Evolutionary conservation across 2,329 filamentous ascomycete species (phyloP).

Genomic region (Hypoxylon sp.): DNA sequence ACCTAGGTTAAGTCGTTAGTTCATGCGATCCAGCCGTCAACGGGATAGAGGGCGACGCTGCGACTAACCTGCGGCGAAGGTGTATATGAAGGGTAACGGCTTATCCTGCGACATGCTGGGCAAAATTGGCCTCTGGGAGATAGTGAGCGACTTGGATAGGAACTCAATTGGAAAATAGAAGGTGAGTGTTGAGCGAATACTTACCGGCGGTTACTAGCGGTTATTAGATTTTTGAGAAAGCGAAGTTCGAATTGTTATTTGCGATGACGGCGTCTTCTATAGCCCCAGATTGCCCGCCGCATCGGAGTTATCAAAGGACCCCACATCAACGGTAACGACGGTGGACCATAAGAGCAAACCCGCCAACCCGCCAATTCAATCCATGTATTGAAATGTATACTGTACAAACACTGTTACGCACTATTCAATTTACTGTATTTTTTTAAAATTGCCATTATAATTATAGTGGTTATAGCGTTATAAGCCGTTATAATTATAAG

Average conservation of each 20-base stretch:
- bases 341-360: too few relatives aligned
- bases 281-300: slow-evolving; percentile 28
- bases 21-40: slow-evolving; percentile 36
- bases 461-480: too few relatives aligned
- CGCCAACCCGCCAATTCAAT: too few relatives aligned
- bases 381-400: too few relatives aligned
- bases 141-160: slow-evolving; percentile 10
- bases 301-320: slow-evolving; percentile 34
- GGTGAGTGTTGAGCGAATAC: slow-evolving; percentile 4
- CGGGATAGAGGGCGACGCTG: slow-evolving; percentile 46
- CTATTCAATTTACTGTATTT: too few relatives aligned
- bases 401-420: too few relatives aligned
- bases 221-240: slow-evolving; percentile 23
- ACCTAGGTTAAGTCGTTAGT: slow-evolving; percentile 62
- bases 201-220: slow-evolving; percentile 37
- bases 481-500: too few relatives aligned
- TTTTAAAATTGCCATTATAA: too few relatives aligned
- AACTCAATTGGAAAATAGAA: slow-evolving; percentile 21
- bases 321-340: slow-evolving; percentile 28
- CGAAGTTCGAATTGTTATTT: slow-evolving; percentile 32
- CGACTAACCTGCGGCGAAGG: slow-evolving; percentile 87
- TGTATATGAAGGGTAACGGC: slow-evolving; percentile 92
- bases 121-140: slow-evolving; percentile 31
- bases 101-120: slow-evolving; percentile 74
- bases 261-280: slow-evolving; percentile 37